Percentiles rank a stretch among this genome's conserved stretches.
Evolutionary conservation across 805 yeast species (phyloP).

Genomic region (Saturnispora kantuleensis): DNA sequence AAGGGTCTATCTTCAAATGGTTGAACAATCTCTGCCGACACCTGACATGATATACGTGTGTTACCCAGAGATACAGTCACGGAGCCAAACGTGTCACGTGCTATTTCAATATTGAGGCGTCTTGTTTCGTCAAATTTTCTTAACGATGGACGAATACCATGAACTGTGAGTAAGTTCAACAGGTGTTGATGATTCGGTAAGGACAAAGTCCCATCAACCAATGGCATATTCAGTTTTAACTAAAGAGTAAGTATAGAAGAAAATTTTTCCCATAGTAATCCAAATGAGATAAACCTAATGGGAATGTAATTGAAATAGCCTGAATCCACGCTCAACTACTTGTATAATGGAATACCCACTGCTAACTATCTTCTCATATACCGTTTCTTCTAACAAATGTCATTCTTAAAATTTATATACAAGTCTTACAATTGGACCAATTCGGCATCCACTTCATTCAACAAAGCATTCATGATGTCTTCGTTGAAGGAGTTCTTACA

Average conservation of each 20-base stretch:
- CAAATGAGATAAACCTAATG: no score
- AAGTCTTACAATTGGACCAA: slow-evolving; percentile 23
- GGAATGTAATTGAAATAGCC: no score
- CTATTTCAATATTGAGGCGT: slow-evolving; percentile 30
- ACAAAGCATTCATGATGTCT: slow-evolving; percentile 49
- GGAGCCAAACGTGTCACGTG: slow-evolving; percentile 54
- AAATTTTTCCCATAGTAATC: no score
- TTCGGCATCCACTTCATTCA: slow-evolving; percentile 41
- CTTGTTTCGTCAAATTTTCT: slow-evolving; percentile 10
- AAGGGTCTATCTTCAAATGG: slow-evolving; percentile 91
- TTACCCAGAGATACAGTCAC: slow-evolving; percentile 71
- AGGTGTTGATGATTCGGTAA: slow-evolving; percentile 9
- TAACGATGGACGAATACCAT: slow-evolving; percentile 10
- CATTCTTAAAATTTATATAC: neutral
- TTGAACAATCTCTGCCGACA: slow-evolving; percentile 63
- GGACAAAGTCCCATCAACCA: slow-evolving; percentile 8
- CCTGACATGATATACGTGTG: slow-evolving; percentile 61
- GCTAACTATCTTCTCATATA: no score
- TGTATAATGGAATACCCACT: no score
- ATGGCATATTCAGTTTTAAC: slow-evolving; percentile 5
- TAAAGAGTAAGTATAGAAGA: no score
- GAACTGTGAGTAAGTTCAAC: slow-evolving; percentile 5
- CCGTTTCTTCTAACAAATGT: no score
- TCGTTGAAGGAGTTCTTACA: slow-evolving; percentile 40
- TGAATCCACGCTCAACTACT: no score